Evolutionary conservation across 257 asterid genomes (phyloP).

Genomic region (Nicotiana tabacum): DNA sequence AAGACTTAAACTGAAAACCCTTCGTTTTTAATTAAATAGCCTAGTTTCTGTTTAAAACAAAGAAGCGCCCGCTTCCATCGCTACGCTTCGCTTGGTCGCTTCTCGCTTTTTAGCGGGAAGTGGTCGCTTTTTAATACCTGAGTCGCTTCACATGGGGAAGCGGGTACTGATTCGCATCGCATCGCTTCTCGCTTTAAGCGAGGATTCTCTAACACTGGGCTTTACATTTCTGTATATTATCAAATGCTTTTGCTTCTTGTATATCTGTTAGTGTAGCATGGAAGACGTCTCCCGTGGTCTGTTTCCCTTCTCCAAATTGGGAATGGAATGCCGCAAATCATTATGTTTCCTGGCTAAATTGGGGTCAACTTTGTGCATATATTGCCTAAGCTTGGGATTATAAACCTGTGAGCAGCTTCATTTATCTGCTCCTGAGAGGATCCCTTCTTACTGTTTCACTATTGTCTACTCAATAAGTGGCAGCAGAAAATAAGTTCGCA

Average conservation of each 20-base stretch:
- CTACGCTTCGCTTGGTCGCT: too few species aligned
- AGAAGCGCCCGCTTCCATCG: too few species aligned
- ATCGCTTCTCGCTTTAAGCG: too few species aligned
- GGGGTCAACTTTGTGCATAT: neutral
- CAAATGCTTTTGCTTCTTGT: neutral
- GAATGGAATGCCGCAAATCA: neutral
- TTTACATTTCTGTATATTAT: neutral
- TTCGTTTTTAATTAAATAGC: too few species aligned
- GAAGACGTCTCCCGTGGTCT: neutral
- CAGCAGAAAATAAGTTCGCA: neutral
- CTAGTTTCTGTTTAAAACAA: too few species aligned
- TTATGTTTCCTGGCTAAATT: neutral
- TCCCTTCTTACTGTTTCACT: neutral
- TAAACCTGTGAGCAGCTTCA: neutral
- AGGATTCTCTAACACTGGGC: neutral
- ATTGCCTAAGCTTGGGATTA: neutral
- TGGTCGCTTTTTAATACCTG: too few species aligned
- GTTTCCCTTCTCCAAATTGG: slow-evolving; percentile 4
- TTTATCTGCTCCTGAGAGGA: neutral
- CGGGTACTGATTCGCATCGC: too few species aligned
- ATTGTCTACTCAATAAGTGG: neutral
- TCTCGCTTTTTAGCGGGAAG: too few species aligned
- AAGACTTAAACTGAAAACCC: too few species aligned
- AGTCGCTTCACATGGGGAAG: too few species aligned
- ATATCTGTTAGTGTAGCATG: neutral